These are phyloP conservation scores for Amphichorda felina DNA, from an alignment of 2,329 filamentous ascomycete species.

Conservation along the genomic window DNA sequence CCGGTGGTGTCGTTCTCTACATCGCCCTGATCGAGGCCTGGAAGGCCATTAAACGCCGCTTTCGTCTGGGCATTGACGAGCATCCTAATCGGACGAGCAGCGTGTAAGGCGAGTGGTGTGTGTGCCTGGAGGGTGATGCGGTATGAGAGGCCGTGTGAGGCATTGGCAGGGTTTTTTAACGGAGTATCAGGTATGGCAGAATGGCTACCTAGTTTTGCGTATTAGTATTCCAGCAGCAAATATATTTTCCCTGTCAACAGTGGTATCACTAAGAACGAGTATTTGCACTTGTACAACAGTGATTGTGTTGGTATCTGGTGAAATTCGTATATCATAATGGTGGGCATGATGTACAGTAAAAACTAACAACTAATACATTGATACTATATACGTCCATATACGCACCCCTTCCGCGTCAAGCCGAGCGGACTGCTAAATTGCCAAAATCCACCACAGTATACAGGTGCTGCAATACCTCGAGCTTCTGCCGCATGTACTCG, in stretches of 20 bases:
- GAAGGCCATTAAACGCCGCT: constrained; percentile 54
- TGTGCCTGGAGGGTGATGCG: too few relatives aligned
- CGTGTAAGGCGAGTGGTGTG: background rate
- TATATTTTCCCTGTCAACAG: background rate
- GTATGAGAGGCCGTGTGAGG: too few relatives aligned
- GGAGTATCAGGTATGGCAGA: background rate
- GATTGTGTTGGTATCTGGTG: too few relatives aligned
- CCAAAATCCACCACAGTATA: constrained; percentile 9
- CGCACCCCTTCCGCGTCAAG: too few relatives aligned
- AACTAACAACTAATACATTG: too few relatives aligned
- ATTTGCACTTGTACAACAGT: too few relatives aligned
- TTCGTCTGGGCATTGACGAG: constrained; percentile 20
- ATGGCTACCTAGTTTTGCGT: background rate
- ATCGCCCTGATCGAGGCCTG: constrained; percentile 53
- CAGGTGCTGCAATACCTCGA: constrained; percentile 18
- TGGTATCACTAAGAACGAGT: too few relatives aligned
- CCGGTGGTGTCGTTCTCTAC: constrained; percentile 46
- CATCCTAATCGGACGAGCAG: constrained; percentile 5
- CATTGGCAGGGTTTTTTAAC: background rate
- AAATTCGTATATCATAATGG: too few relatives aligned
- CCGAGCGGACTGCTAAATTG: background rate
- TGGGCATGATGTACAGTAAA: too few relatives aligned
- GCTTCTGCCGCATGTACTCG: constrained; percentile 25
- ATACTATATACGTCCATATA: too few relatives aligned
- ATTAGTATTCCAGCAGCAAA: background rate